These are phyloP conservation scores for Durusdinium trenchii DNA, from an alignment of 73 alveolate genomes.

Conservation along the genomic window DNA sequence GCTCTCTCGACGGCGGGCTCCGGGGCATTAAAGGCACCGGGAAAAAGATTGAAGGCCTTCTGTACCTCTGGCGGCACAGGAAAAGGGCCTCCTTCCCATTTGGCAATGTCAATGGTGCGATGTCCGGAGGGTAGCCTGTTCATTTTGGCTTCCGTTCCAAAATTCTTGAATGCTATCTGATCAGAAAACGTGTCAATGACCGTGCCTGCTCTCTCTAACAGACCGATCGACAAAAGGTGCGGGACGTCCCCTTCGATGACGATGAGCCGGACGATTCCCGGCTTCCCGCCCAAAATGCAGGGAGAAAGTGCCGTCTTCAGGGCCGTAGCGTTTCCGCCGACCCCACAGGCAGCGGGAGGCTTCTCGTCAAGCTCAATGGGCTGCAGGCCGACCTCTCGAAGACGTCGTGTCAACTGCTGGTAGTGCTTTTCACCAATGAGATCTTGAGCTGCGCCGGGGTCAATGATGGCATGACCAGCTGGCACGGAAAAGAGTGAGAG, in stretches of 20 bases:
- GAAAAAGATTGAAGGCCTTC: neutral
- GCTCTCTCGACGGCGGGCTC: neutral
- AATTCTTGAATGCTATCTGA: neutral
- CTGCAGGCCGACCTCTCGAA: neutral
- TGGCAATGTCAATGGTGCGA: neutral
- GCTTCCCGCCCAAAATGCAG: neutral
- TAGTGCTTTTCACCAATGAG: neutral
- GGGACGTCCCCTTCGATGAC: conserved; percentile 21
- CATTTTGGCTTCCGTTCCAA: neutral
- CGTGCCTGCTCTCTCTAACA: conserved; percentile 3
- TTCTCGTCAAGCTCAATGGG: neutral
- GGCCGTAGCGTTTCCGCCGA: conserved; percentile 3
- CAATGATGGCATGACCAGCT: neutral
- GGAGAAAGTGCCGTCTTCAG: neutral
- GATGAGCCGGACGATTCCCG: neutral
- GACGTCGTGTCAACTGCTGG: neutral
- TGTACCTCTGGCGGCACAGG: neutral
- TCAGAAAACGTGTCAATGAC: neutral
- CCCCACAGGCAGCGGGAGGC: neutral
- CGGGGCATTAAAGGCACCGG: neutral
- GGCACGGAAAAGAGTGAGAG: neutral
- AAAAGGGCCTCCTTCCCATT: neutral
- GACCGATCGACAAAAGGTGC: neutral
- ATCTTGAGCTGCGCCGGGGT: conserved; percentile 34
- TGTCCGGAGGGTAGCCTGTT: neutral